Evolutionary conservation across 768 basidiomycete genomes (phyloP).

Genomic region (Coprinopsis cinerea): DNA sequence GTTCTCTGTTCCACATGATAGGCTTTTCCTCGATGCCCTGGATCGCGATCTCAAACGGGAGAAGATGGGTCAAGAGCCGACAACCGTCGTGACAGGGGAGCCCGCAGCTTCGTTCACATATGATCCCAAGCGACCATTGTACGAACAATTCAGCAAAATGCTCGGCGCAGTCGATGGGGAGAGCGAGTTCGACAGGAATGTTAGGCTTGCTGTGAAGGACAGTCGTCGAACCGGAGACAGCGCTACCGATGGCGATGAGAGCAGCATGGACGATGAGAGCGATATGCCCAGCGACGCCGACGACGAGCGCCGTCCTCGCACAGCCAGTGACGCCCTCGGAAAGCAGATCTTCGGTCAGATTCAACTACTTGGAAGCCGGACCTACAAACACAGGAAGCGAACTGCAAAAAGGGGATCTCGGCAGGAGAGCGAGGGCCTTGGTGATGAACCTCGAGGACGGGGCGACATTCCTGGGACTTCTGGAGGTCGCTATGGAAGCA

Average conservation of each 20-base stretch:
- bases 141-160: constrained; percentile 74
- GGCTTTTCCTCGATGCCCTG: constrained; percentile 93
- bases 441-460: constrained; percentile 26
- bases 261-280: constrained; percentile 13
- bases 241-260: constrained; percentile 20
- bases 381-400: constrained; percentile 86
- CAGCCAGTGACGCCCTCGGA: constrained; percentile 25
- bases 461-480: constrained; percentile 13
- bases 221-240: constrained; percentile 14
- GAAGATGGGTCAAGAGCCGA: constrained; percentile 84
- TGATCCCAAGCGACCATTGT: constrained; percentile 78
- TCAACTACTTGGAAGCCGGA: constrained; percentile 76
- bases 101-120: constrained; percentile 87
- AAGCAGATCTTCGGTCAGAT: constrained; percentile 60
- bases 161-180: constrained; percentile 36
- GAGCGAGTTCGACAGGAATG: constrained; percentile 31
- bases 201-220: constrained; percentile 28
- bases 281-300: constrained; percentile 11
- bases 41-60: constrained; percentile 96
- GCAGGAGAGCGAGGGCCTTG: constrained; percentile 23
- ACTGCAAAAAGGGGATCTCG: constrained; percentile 27
- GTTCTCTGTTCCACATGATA: constrained; percentile 97
- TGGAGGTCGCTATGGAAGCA: constrained; percentile 10
- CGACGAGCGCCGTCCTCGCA: constrained; percentile 15
- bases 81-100: constrained; percentile 66